Percentiles rank a stretch among this genome's conserved stretches.
These are phyloP conservation scores for Microstegium vimineum DNA, from an alignment of 176 grass and related monocot genomes.

Conservation along the genomic window DNA sequence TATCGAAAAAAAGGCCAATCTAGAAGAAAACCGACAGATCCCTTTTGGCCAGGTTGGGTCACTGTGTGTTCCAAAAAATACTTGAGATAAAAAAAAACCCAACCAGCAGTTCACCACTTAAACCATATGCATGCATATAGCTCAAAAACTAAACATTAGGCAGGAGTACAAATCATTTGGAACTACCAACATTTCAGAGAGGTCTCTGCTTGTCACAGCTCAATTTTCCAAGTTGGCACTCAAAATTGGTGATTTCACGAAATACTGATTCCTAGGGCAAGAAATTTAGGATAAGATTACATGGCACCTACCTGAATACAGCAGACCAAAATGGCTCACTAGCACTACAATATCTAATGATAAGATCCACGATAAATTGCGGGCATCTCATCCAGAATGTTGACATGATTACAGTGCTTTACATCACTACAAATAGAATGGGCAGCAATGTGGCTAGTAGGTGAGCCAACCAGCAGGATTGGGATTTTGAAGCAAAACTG, in stretches of 20 bases:
- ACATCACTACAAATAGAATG: conserved; percentile 45
- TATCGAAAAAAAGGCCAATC: too few species aligned
- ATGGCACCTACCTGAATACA: conserved; percentile 31
- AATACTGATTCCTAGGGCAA: conserved; percentile 18
- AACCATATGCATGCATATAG: background rate
- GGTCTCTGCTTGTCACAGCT: background rate
- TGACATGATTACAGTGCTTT: conserved; percentile 34
- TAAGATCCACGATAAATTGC: conserved; percentile 38
- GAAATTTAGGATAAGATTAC: conserved; percentile 14
- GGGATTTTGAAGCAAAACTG: conserved; percentile 40
- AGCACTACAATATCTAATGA: conserved; percentile 34
- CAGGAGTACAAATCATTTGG: background rate
- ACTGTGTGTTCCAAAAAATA: background rate
- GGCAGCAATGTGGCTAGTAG: conserved; percentile 20
- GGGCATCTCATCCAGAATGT: conserved; percentile 50
- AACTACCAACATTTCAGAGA: background rate
- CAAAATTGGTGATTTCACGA: conserved; percentile 25
- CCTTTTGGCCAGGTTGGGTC: background rate
- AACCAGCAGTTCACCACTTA: background rate
- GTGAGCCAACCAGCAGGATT: conserved; percentile 20
- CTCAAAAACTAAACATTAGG: background rate
- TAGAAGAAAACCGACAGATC: background rate
- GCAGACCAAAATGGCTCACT: conserved; percentile 8
- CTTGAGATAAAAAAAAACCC: background rate
- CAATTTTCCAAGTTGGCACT: conserved; percentile 1